A percentile compares a stretch with the other conserved stretches of the same genome.
phyloP scores from a whole-genome alignment of 192 early-diverging fungal species.

The Allomyces arbusculus region DNA sequence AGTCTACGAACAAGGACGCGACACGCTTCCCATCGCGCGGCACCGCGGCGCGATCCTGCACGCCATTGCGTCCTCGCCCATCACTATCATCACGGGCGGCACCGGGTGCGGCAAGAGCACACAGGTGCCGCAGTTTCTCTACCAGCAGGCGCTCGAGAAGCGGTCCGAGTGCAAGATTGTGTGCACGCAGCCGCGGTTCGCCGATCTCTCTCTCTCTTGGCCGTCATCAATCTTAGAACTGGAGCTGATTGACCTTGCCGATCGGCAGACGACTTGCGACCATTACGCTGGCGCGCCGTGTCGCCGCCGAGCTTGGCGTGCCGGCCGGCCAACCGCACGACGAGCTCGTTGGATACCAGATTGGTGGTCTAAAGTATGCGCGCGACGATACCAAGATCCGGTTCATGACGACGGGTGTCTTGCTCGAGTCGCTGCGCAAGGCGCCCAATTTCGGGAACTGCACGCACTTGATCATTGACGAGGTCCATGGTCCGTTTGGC shows the following conservation, averaged over 20 bases:
- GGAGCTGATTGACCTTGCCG: not conserved
- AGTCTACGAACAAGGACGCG: no score
- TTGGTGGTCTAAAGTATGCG: constrained; percentile 8
- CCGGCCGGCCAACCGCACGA: not conserved
- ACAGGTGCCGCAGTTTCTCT: constrained; percentile 12
- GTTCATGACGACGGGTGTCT: constrained; percentile 10
- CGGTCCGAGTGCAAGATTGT: constrained; percentile 7
- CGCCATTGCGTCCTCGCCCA: no score
- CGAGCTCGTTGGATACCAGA: constrained; percentile 10
- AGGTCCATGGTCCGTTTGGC: constrained; percentile 2
- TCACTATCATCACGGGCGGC: constrained; percentile 7
- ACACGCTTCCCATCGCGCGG: no score
- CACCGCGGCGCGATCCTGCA: no score
- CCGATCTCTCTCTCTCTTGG: not conserved
- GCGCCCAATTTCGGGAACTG: constrained; percentile 7
- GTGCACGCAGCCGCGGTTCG: constrained; percentile 12
- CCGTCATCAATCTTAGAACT: not conserved
- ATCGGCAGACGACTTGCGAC: constrained; percentile 10
- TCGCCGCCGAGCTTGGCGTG: constrained; percentile 5
- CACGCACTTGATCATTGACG: constrained; percentile 13
- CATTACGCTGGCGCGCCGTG: constrained; percentile 11
- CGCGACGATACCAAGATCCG: constrained; percentile 4
- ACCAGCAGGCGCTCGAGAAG: constrained; percentile 7
- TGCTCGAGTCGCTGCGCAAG: constrained; percentile 9
- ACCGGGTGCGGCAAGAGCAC: constrained; percentile 14